Evolutionary conservation across 352 stramenopile species (phyloP).

Genomic region (Pythium graminicola): DNA sequence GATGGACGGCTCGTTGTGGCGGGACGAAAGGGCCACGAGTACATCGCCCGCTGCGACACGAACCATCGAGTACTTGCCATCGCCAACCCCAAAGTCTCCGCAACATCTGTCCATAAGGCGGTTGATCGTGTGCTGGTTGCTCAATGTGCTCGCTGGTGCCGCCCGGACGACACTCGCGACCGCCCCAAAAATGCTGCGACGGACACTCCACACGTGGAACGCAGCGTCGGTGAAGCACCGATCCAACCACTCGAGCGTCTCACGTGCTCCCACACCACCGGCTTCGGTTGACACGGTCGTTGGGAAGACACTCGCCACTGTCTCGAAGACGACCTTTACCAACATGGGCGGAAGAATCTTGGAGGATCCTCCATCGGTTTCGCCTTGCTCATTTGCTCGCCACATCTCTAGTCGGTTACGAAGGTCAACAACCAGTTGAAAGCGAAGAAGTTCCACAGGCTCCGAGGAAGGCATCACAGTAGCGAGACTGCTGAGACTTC

Average conservation of each 20-base stretch:
- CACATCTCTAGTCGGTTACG: constrained; percentile 30
- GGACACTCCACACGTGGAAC: constrained; percentile 64
- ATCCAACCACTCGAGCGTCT: constrained; percentile 50
- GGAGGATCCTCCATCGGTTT: neutral
- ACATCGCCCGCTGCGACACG: constrained; percentile 49
- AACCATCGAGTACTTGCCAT: constrained; percentile 68
- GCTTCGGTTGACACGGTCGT: neutral
- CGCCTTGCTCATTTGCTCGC: neutral
- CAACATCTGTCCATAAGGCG: constrained; percentile 40
- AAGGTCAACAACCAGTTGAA: constrained; percentile 32
- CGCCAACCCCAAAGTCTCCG: constrained; percentile 44
- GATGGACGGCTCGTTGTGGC: constrained; percentile 29
- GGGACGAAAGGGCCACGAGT: constrained; percentile 39
- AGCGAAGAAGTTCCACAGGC: constrained; percentile 18
- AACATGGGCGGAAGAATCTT: constrained; percentile 44
- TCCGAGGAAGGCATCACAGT: constrained; percentile 25
- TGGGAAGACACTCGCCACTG: constrained; percentile 31
- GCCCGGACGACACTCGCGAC: constrained; percentile 31
- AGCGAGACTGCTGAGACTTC: constrained; percentile 45
- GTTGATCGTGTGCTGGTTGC: constrained; percentile 25
- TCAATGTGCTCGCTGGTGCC: constrained; percentile 22
- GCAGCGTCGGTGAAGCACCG: constrained; percentile 26
- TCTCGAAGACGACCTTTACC: constrained; percentile 70
- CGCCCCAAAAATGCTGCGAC: constrained; percentile 43
- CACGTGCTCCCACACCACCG: neutral